Base-by-base conservation (phyloP, 495 filamentous ascomycete genomes). In the Penicillium roqueforti region DNA sequence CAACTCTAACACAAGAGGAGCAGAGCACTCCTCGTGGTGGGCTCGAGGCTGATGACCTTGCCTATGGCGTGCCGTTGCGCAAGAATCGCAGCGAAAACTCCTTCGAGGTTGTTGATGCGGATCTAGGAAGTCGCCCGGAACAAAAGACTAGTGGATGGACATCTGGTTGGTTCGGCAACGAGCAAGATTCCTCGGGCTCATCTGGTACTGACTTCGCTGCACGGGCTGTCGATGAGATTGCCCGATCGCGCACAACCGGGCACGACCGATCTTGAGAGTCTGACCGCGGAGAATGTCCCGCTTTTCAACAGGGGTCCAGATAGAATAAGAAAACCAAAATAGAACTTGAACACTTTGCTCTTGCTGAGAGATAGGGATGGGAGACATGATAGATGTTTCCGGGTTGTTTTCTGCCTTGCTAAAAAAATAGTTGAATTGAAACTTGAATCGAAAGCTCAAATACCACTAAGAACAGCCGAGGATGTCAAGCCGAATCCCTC, bases 91-190 rank as follows among this genome's bases (percentile, higher is more conserved):
- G 85, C 49, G 87, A 90, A 58, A 79, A 77, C 32, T 89, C 91
- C 54, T 96, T 96, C 65, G 87, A 92, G 61, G 85, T 87, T 61
- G 85, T 96, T 56, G 85, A 90, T n/a, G 86, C 87, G 51, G 87
- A 86, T 58, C 76, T 78, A 1, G 76, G 64, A 26, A 64, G 57
- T n/a, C 64, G 60, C 6, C 32, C 51, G 1, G 44, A 48, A 3
- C 57, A 61, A 14, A 56, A 60, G 26, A 66, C 60, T 32, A 62
- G 70, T 37, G 62, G 66, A 47, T 73, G 72, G 72, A 25, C 59
- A 13, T 70, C 72, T 13, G 67, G 66, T 8, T 76, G 74, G 74
- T 67, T 76, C 34, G 66, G 71, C 32, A 59, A 59, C 7, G 62
- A 63, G 22, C 68, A 62, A 25, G 61, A 67, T 22, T 60, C 60